Evolutionary conservation across 75 land plant species (phyloP).

Genomic region (Larix kaempferi): DNA sequence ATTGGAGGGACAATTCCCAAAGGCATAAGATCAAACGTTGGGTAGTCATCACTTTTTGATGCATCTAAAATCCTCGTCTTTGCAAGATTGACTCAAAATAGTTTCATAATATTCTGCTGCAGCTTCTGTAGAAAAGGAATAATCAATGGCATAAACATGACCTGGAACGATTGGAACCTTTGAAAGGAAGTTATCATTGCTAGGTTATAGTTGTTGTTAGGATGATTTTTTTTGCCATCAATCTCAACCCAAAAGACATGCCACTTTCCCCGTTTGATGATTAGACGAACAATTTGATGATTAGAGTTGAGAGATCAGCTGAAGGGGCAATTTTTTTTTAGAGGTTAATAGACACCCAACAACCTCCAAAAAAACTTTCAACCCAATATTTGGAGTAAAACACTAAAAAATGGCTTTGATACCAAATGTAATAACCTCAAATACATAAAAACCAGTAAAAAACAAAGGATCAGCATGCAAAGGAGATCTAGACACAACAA

Average conservation of each 20-base stretch:
- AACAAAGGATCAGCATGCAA: no score
- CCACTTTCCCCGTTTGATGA: constrained; percentile 88
- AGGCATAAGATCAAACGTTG: constrained; percentile 74
- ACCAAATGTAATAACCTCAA: no score
- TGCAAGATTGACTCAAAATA: constrained; percentile 59
- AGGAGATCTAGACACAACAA: no score
- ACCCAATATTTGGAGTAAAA: no score
- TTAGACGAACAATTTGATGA: no score
- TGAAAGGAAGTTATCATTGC: constrained; percentile 72
- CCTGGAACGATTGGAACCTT: constrained; percentile 72
- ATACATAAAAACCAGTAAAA: no score
- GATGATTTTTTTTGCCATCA: constrained; percentile 77
- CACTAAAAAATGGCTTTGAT: no score
- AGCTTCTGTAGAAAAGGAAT: constrained; percentile 58
- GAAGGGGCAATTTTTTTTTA: no score
- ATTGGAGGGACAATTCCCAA: constrained; percentile 94
- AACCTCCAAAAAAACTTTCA: no score
- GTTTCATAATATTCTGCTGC: constrained; percentile 77
- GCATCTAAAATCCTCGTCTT: constrained; percentile 45
- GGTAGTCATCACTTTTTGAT: constrained; percentile 51
- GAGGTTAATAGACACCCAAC: no score
- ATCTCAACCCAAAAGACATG: constrained; percentile 97
- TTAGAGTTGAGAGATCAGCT: no score
- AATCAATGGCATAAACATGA: constrained; percentile 69
- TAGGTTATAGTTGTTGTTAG: constrained; percentile 86